Evolutionary conservation across 139 green algal species (phyloP), one percentile per base, ranked within the genome.

Genomic region (Prasinococcaceae sp.): DNA sequence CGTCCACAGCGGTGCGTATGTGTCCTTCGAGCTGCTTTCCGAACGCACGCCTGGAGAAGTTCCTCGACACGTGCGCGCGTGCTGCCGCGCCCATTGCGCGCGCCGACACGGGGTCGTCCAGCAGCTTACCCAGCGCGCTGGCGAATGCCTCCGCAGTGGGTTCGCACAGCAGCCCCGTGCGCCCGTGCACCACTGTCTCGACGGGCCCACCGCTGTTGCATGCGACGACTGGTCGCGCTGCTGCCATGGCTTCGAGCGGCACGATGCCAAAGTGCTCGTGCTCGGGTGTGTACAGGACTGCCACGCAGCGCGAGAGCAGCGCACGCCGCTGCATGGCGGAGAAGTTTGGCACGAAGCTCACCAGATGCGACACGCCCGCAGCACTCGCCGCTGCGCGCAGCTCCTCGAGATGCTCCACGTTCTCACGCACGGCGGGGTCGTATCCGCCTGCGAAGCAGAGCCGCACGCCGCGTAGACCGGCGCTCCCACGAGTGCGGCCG

Each of bases 221-320:
- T 1, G 88, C 86, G 29, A 98, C 70, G 6, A 98, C 90, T 2
- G 84, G 80, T 6, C 73, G 58, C 0, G 62, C 63, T 1, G 77
- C 65, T 4, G 83, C 86, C 90, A 95, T 95, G 16, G 87, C 88
- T 58, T 98, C 90, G 29, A 98, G 53, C 3, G 90, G 90, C 40
- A 98, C 90, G 50, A 98, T 98, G 35, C 90, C 90, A 75, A 98
- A 97, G 75, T 98, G 90, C 69, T 98, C 90, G 41, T 84, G 55
- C 55, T 63, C 28, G 3, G 69, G 69, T 1, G 90, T 98, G 76
- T 93, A 98, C 22, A 93, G 29, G 27, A 93, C 78, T 17, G 66
- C 77, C 17, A 47, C 30, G 47, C 59, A 78, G 0, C 66, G 58
- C 0, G 68, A 60, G 33, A 97, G 65, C 60, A 97, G 72, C 19